Conservation (phyloP, 73 alveolate genomes). For the Breviolum minutum region DNA sequence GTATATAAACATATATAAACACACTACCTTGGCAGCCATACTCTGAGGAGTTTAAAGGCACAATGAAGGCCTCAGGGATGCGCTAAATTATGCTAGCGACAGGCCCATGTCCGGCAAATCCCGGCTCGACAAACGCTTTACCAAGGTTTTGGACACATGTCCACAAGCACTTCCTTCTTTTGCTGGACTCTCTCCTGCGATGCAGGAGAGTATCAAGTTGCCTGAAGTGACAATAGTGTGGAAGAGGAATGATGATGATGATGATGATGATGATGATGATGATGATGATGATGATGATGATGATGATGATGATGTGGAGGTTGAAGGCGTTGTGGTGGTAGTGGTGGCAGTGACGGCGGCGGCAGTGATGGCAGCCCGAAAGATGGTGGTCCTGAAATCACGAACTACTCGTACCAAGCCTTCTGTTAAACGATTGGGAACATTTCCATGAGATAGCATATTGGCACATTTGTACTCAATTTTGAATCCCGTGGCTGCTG, state of each 20-base stretch:
- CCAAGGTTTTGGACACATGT: constrained; percentile 37
- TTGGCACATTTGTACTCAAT: too few species aligned
- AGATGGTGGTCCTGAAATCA: background rate
- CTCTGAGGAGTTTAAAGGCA: too few species aligned
- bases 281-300: too few species aligned
- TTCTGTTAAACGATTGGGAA: background rate
- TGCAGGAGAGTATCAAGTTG: constrained; percentile 81
- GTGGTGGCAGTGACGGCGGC: too few species aligned
- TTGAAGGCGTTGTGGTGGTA: too few species aligned
- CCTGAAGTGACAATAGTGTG: background rate
- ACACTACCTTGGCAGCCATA: background rate
- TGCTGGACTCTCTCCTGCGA: constrained; percentile 43
- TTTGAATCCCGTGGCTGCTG: too few species aligned
- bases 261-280: too few species aligned
- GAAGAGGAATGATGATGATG: too few species aligned
- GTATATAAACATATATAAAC: too few species aligned
- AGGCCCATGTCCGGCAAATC: background rate
- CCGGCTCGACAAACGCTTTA: too few species aligned
- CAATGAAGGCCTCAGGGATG: background rate
- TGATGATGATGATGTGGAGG: too few species aligned
- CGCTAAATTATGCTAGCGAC: background rate
- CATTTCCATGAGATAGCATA: background rate
- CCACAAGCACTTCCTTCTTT: constrained; percentile 73
- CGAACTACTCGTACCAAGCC: background rate
- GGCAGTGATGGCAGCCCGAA: too few species aligned